A percentile compares a stretch with the other conserved stretches of the same genome.
phyloP scores from a whole-genome alignment of 345 rosid genomes.

The Melaleuca alternifolia region DNA sequence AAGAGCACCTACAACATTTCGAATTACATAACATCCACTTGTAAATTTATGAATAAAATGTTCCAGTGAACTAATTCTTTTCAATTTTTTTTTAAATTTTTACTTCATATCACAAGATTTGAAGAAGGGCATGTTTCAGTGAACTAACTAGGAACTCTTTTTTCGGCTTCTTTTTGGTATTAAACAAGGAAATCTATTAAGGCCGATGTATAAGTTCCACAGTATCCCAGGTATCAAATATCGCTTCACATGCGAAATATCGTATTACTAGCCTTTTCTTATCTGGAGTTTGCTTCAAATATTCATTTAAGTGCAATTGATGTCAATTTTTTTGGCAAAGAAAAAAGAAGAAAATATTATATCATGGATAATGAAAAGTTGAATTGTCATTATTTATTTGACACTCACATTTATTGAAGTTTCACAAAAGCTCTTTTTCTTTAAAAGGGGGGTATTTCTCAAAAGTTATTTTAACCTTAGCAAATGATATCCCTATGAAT shows the following conservation, averaged over 20 bases:
- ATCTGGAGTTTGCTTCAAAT: not conserved
- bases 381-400: too few species aligned
- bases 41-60: too few species aligned
- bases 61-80: not conserved
- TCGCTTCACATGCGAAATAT: not conserved
- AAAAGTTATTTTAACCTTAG: not conserved
- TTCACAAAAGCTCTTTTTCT: too few species aligned
- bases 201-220: not conserved
- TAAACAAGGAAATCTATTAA: not conserved
- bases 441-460: too few species aligned
- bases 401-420: too few species aligned
- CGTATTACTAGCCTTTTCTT: not conserved
- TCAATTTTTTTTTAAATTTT: too few species aligned
- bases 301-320: not conserved
- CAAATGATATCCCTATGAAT: too few species aligned
- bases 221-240: not conserved
- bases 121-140: not conserved
- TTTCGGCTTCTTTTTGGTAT: not conserved
- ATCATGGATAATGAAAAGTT: too few species aligned
- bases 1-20: not conserved
- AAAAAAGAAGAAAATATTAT: too few species aligned
- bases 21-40: too few species aligned
- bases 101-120: not conserved
- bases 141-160: not conserved
- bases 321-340: too few species aligned